Evolutionary conservation across 106 monocot species (phyloP).

Genomic region (Allium fistulosum): DNA sequence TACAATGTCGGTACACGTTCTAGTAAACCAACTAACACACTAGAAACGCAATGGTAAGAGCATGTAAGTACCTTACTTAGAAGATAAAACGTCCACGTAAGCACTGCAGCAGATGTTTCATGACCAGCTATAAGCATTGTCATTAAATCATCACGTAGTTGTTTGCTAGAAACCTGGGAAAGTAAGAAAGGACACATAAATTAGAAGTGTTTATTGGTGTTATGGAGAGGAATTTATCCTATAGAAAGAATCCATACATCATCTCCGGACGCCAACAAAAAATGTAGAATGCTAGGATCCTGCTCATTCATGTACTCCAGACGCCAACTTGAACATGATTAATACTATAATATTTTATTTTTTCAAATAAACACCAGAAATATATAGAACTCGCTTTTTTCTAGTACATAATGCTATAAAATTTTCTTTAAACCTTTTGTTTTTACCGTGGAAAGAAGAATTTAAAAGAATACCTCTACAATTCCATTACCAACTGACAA

Average conservation of each 20-base stretch:
- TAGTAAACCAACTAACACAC: no score
- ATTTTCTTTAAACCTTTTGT: not conserved
- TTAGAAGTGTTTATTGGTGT: no score
- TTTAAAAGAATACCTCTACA: constrained; percentile 52
- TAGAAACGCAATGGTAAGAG: no score
- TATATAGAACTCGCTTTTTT: not conserved
- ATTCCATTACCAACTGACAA: constrained; percentile 81
- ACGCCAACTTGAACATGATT: no score
- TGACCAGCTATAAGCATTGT: constrained; percentile 98
- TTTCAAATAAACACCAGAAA: not conserved
- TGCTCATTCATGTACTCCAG: constrained; percentile 97
- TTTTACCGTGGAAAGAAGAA: not conserved
- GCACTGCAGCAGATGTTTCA: constrained; percentile 95
- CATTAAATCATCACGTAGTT: constrained; percentile 98
- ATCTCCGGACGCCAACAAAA: constrained; percentile 96
- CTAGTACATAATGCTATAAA: not conserved
- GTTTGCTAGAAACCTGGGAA: constrained; percentile 85
- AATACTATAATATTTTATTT: no score
- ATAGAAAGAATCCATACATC: constrained; percentile 44
- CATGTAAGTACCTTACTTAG: constrained; percentile 58
- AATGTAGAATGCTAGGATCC: constrained; percentile 99
- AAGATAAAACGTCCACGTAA: constrained; percentile 99
- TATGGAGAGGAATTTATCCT: no score
- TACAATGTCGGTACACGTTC: no score
- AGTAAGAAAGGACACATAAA: not conserved